Evolutionary conservation across 495 filamentous ascomycete genomes (phyloP).

Genomic region (Lasiosphaeris hirsuta): DNA sequence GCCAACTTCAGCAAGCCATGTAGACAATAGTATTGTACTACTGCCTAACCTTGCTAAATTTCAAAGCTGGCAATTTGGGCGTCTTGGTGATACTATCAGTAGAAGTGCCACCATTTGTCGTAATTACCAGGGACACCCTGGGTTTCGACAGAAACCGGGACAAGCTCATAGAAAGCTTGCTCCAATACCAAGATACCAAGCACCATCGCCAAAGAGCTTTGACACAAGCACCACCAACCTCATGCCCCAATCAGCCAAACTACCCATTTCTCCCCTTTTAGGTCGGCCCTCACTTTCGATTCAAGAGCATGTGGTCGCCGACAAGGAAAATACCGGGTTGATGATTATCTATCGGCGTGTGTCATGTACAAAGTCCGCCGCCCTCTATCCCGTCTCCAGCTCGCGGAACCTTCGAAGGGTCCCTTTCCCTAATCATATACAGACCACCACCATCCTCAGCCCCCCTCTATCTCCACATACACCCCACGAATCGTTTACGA

Average conservation of each 20-base stretch:
- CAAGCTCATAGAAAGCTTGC: no score
- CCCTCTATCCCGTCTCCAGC: neutral
- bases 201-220: neutral
- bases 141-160: no score
- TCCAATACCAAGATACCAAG: no score
- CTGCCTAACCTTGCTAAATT: no score
- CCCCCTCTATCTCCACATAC: neutral
- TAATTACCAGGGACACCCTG: no score
- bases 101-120: no score
- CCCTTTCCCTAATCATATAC: neutral
- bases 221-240: neutral
- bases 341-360: constrained; percentile 26
- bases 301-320: neutral
- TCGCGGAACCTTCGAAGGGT: no score
- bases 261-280: neutral
- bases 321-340: constrained; percentile 12
- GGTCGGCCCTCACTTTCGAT: neutral
- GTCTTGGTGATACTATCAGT: no score
- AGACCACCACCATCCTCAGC: neutral
- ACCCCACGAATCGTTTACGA: constrained; percentile 28
- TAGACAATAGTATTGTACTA: no score
- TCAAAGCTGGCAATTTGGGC: no score
- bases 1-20: no score
- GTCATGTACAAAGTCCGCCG: constrained; percentile 27
- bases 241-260: neutral